Percentiles rank a stretch among this genome's conserved stretches.
Conservation (phyloP, 306 rosid genomes). For the Cicer cuneatum region DNA sequence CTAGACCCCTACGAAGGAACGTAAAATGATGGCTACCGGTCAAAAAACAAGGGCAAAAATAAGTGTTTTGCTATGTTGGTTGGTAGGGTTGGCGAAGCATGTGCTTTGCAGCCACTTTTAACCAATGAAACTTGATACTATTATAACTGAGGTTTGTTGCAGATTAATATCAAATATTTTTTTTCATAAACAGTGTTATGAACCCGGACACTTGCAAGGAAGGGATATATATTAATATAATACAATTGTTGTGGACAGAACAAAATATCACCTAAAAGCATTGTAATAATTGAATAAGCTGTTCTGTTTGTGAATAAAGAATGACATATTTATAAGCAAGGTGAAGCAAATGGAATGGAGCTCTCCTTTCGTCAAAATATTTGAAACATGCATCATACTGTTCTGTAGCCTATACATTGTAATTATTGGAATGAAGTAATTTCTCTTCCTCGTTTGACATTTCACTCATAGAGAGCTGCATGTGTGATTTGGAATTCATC, state of each 20-base stretch:
- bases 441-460: constrained; percentile 70
- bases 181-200: constrained; percentile 31
- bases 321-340: constrained; percentile 40
- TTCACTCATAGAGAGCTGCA: constrained; percentile 65
- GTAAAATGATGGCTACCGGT: not conserved
- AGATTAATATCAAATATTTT: not conserved
- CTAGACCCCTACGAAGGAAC: constrained; percentile 33
- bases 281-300: constrained; percentile 25
- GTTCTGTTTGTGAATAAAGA: constrained; percentile 39
- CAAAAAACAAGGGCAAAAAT: constrained; percentile 21
- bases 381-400: constrained; percentile 45
- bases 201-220: constrained; percentile 17
- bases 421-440: constrained; percentile 63
- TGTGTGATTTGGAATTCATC: constrained; percentile 71
- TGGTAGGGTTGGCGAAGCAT: not conserved
- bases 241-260: constrained; percentile 15
- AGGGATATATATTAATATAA: constrained; percentile 2
- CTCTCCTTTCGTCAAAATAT: constrained; percentile 47
- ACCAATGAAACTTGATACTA: not conserved
- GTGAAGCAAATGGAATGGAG: constrained; percentile 45
- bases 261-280: constrained; percentile 28
- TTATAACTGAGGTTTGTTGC: constrained; percentile 12
- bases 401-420: constrained; percentile 62
- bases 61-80: constrained; percentile 27
- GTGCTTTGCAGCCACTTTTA: constrained; percentile 16